A percentile compares a stretch with the other conserved stretches of the same genome.
These are phyloP conservation scores for Leccinum ponderosum DNA, from an alignment of 1,284 basidiomycete genomes.

Conservation along the genomic window DNA sequence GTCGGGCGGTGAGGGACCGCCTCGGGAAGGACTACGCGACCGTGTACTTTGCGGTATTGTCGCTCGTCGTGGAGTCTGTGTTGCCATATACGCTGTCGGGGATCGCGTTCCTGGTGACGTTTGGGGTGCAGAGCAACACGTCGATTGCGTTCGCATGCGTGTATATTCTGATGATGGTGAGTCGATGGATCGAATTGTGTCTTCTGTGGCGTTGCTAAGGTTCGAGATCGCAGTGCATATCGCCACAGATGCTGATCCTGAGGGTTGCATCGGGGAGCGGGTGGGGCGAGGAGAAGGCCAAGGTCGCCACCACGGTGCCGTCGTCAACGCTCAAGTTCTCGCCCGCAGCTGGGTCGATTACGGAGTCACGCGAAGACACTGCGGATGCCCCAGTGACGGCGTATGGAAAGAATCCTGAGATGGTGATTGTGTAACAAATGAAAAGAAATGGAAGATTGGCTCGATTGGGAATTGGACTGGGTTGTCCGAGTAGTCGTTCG, in stretches of 20 bases:
- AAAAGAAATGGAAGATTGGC: background rate
- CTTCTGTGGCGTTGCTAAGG: background rate
- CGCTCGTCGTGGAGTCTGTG: constrained; percentile 29
- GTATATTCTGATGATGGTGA: constrained; percentile 26
- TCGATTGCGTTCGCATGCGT: constrained; percentile 21
- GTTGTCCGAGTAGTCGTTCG: too few relatives aligned
- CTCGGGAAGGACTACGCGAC: constrained; percentile 23
- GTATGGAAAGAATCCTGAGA: constrained; percentile 5
- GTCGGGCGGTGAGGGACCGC: constrained; percentile 5
- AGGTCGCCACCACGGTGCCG: background rate
- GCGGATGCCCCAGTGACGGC: background rate
- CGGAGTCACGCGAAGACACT: constrained; percentile 3
- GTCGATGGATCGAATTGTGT: background rate
- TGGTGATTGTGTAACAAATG: too few relatives aligned
- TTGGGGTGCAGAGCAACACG: constrained; percentile 15
- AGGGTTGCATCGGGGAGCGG: constrained; percentile 20
- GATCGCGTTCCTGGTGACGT: constrained; percentile 27
- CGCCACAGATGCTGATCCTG: constrained; percentile 32
- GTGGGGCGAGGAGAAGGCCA: constrained; percentile 17
- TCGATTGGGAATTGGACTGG: constrained; percentile 18
- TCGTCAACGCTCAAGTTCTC: constrained; percentile 18
- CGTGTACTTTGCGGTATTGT: constrained; percentile 20
- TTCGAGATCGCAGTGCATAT: constrained; percentile 20
- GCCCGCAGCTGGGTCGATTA: background rate
- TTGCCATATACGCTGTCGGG: constrained; percentile 29